Evolutionary conservation across 1,284 basidiomycete species (phyloP).

Genomic region (Lentinus polychrous): DNA sequence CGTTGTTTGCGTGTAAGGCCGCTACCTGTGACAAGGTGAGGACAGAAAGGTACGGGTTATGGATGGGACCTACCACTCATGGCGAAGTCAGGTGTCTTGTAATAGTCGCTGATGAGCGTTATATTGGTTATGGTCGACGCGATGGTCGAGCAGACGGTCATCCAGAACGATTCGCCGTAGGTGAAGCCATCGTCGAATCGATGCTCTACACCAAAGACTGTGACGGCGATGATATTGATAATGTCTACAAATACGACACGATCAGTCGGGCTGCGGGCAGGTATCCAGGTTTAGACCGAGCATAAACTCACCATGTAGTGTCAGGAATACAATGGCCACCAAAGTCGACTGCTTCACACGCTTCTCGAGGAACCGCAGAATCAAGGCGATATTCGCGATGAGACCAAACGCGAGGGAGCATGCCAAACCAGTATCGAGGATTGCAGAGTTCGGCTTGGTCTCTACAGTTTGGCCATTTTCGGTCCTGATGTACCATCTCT

Average conservation of each 20-base stretch:
- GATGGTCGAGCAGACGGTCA: conserved; percentile 72
- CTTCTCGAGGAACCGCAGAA: conserved; percentile 68
- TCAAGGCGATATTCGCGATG: conserved; percentile 63
- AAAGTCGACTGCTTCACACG: conserved; percentile 57
- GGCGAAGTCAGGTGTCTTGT: conserved; percentile 57
- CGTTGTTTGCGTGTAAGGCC: conserved; percentile 79
- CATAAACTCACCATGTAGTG: conserved; percentile 51
- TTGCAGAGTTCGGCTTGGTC: conserved; percentile 43
- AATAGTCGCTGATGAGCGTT: conserved; percentile 59
- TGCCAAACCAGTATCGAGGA: conserved; percentile 58
- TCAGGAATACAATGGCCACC: conserved; percentile 54
- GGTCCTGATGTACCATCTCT: conserved; percentile 59
- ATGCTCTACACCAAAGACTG: conserved; percentile 60
- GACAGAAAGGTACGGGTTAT: background rate
- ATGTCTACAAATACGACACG: conserved; percentile 44
- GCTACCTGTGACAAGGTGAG: conserved; percentile 57
- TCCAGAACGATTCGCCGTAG: conserved; percentile 73
- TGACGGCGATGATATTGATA: conserved; percentile 62
- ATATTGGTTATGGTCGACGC: conserved; percentile 64
- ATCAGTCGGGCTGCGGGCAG: no score
- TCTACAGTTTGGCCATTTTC: conserved; percentile 40
- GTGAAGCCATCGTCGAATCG: conserved; percentile 65
- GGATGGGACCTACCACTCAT: conserved; percentile 47
- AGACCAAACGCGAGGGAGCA: conserved; percentile 67
- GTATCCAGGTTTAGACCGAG: conserved; percentile 7